These are phyloP conservation scores for Backusella parvicylindrica DNA, from an alignment of 192 early-diverging fungal genomes.

Conservation along the genomic window DNA sequence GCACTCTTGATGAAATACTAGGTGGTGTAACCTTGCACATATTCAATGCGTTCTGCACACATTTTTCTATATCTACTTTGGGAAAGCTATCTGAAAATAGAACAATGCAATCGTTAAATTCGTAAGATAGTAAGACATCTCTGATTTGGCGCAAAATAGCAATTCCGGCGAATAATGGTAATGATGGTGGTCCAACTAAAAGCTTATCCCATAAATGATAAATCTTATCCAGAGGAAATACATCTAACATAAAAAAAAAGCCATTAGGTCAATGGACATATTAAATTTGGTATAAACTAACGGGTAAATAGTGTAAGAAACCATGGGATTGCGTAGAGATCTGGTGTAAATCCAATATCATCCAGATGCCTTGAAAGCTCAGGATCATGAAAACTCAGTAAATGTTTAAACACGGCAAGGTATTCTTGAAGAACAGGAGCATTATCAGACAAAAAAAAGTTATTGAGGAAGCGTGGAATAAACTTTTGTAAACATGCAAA, in stretches of 20 bases:
- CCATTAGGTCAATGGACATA: not conserved
- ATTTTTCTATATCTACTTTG: constrained; percentile 70
- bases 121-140: constrained; percentile 53
- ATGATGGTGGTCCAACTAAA: constrained; percentile 57
- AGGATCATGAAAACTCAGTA: constrained; percentile 72
- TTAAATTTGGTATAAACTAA: constrained; percentile 35
- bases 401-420: constrained; percentile 59
- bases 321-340: constrained; percentile 81
- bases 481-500: constrained; percentile 65
- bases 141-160: constrained; percentile 69
- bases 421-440: constrained; percentile 65
- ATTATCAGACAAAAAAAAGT: constrained; percentile 76
- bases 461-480: constrained; percentile 59
- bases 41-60: constrained; percentile 54
- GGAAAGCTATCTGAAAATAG: constrained; percentile 55
- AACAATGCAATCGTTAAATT: constrained; percentile 64
- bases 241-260: constrained; percentile 48
- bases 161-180: constrained; percentile 66
- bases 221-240: constrained; percentile 78
- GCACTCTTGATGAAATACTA: constrained; percentile 41
- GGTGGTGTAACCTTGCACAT: constrained; percentile 72
- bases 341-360: constrained; percentile 59
- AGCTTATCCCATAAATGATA: constrained; percentile 81
- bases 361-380: constrained; percentile 62
- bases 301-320: constrained; percentile 81